A percentile compares a stretch with the other conserved stretches of the same genome.
Conservation (phyloP, 2,329 filamentous ascomycete genomes). For the Ambrosiella xylebori region DNA sequence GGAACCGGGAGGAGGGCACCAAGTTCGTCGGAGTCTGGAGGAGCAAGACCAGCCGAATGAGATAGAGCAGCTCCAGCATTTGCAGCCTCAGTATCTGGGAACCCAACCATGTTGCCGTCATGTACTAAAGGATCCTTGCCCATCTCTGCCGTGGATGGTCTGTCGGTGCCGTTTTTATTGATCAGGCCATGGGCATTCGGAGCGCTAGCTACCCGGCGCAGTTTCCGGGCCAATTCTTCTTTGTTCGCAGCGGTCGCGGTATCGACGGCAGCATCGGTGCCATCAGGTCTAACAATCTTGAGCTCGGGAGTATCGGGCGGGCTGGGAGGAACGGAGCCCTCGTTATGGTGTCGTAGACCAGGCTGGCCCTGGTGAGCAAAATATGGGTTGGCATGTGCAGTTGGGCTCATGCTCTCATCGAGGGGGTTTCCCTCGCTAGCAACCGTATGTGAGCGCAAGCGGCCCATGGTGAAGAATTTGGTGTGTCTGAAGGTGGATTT, state of each 20-base stretch:
- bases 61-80: constrained; percentile 14
- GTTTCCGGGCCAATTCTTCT: constrained; percentile 81
- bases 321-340: constrained; percentile 79
- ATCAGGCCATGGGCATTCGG: constrained; percentile 95
- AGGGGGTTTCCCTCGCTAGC: constrained; percentile 83
- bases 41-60: constrained; percentile 21
- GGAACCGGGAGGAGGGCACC: constrained; percentile 49
- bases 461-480: constrained; percentile 73
- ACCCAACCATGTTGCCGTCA: constrained; percentile 34
- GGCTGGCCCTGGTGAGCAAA: constrained; percentile 93
- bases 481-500: constrained; percentile 65
- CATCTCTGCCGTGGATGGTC: constrained; percentile 71
- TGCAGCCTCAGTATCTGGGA: constrained; percentile 19
- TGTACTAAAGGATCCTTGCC: constrained; percentile 55
- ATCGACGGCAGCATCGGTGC: constrained; percentile 29
- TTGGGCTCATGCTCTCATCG: constrained; percentile 79
- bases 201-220: constrained; percentile 86
- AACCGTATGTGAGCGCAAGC: constrained; percentile 77
- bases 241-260: constrained; percentile 65
- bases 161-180: constrained; percentile 38
- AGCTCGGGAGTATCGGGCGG: constrained; percentile 77
- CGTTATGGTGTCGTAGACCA: constrained; percentile 83
- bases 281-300: constrained; percentile 52
- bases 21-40: constrained; percentile 33
- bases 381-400: constrained; percentile 88